Percentiles rank a stretch among this genome's conserved stretches.
Conservation (phyloP, 148 eudicot genomes). For the Cornus kousa region DNA sequence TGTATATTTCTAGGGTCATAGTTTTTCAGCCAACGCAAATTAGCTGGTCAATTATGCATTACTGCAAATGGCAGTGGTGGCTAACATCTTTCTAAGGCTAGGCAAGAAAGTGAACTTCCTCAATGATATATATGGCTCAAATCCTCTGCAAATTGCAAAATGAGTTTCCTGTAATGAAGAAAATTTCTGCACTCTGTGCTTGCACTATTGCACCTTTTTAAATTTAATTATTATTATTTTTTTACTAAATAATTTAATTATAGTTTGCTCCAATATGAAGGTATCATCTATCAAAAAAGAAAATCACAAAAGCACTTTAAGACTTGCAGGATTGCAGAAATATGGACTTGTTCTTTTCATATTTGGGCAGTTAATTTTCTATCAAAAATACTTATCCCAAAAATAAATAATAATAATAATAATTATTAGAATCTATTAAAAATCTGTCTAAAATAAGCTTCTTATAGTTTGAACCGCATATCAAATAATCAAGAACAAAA, state of each 20-base stretch:
- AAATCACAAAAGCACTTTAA: background rate
- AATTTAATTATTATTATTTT: background rate
- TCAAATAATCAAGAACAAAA: background rate
- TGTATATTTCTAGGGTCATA: no score
- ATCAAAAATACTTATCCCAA: no score
- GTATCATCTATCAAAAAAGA: background rate
- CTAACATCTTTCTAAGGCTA: background rate
- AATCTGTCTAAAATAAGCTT: background rate
- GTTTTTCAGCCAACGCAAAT: conserved; percentile 3
- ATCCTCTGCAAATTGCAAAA: background rate
- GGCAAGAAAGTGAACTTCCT: background rate
- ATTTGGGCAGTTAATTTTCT: background rate
- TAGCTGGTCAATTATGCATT: background rate
- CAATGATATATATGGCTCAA: background rate
- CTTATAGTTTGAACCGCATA: background rate
- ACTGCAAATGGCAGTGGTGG: background rate
- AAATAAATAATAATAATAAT: no score
- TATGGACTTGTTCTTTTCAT: background rate
- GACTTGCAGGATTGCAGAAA: conserved; percentile 6
- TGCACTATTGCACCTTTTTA: background rate
- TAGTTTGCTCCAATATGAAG: background rate
- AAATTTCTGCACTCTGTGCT: background rate
- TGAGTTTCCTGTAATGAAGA: background rate
- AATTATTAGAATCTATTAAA: no score
- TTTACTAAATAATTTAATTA: background rate